These are phyloP conservation scores for Lupinus albus DNA, from an alignment of 306 rosid genomes.

Conservation along the genomic window DNA sequence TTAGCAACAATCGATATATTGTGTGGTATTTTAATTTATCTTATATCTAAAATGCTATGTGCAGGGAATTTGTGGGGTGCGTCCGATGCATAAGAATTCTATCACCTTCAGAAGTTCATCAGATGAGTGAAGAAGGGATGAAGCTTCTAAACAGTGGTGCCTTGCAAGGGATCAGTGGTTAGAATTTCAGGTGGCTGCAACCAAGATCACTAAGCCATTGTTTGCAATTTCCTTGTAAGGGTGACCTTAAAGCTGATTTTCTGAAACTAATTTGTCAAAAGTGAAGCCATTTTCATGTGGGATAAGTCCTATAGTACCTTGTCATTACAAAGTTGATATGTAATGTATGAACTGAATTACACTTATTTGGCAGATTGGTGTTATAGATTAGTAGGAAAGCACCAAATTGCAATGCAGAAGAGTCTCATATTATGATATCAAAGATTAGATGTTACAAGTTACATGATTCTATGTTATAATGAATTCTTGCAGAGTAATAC, in stretches of 20 bases:
- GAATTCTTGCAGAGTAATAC: conserved; percentile 6
- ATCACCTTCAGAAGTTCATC: conserved; percentile 86
- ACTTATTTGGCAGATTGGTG: conserved; percentile 24
- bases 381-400: neutral
- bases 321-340: conserved; percentile 31
- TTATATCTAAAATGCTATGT: conserved; percentile 25
- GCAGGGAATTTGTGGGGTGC: conserved; percentile 92
- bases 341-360: conserved; percentile 37
- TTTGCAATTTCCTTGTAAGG: conserved; percentile 26
- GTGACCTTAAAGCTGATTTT: conserved; percentile 1
- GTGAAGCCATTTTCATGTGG: conserved; percentile 18
- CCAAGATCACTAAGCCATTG: conserved; percentile 7
- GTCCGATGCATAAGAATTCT: conserved; percentile 85
- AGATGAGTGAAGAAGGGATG: conserved; percentile 99
- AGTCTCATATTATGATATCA: conserved; percentile 22
- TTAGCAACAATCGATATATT: neutral
- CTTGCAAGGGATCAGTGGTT: conserved; percentile 68
- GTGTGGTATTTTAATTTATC: conserved; percentile 5
- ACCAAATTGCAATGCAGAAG: neutral
- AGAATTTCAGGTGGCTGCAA: conserved; percentile 40
- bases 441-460: conserved; percentile 29
- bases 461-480: too few relatives aligned
- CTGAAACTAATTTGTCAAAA: conserved; percentile 1
- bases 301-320: conserved; percentile 1
- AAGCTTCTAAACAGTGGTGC: conserved; percentile 86